Evolutionary conservation across 2,329 filamentous ascomycete genomes (phyloP), one percentile per base, ranked within the genome.

Genomic region (Fusarium sp.): DNA sequence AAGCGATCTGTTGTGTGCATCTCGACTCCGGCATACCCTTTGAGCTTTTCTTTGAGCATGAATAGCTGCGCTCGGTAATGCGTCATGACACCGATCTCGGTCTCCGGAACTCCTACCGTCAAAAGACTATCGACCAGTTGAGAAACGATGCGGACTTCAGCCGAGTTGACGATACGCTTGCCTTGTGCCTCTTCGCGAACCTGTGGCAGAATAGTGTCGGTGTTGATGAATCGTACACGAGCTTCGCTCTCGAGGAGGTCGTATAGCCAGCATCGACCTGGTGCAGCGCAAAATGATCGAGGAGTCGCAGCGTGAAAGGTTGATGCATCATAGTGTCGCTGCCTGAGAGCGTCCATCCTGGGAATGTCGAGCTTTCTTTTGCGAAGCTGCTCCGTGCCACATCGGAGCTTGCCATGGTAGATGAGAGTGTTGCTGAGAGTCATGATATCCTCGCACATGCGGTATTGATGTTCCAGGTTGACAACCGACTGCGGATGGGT

Each of bases 401-500:
- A 99, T 74, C 96, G 95, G 36, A 99, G 85, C 34, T 90, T 88
- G 4, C 94, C 95, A n/a, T 90, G 85, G 81, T 99, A 99, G 74
- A 99, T 97, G 61, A 99, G 86, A 1, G 88, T 91, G 79, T 97
- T 99, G 68, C 93, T 96, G 13, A 99, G 86, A 2, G 90, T 86
- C 95, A 98, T 98, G 65, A 99, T 92, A 67, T 99, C 96, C 72
- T 96, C 92, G 74, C 93, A 97, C 96, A 99, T 99, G 66, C 96
- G 93, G 77, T 99, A 99, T 77, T 99, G 96, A 75, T 97, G 93
- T 74, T 96, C 93, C 2, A 99, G 86, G 68, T 92, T 97, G 67
- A 96, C 93, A 2, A 99, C 94, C 1, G 93, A 93, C 50, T 89
- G 83, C 0, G 96, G 94, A 68, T 98, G 94, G 0, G 87, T 86